These are phyloP conservation scores for Azolla pinnata DNA, from an alignment of 75 land plant genomes.

Conservation along the genomic window DNA sequence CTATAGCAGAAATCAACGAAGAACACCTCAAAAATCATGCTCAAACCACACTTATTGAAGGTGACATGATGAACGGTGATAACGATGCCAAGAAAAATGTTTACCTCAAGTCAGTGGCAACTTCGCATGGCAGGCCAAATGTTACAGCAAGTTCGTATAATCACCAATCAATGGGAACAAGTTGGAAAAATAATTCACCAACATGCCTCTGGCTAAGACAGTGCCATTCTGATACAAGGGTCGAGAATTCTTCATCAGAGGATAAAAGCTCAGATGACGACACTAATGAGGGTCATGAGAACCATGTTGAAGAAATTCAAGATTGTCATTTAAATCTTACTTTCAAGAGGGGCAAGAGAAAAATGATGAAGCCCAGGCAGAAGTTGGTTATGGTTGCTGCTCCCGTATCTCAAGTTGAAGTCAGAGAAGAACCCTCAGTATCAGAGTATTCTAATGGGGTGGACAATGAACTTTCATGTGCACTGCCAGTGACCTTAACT, in stretches of 20 bases:
- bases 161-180: background rate
- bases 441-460: background rate
- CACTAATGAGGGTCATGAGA: background rate
- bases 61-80: no score
- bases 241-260: background rate
- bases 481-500: background rate
- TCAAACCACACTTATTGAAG: no score
- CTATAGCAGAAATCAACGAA: no score
- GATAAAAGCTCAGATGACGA: background rate
- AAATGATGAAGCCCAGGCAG: background rate
- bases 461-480: background rate
- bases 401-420: background rate
- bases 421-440: background rate
- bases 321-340: background rate
- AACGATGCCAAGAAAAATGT: no score
- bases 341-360: slow-evolving; percentile 2
- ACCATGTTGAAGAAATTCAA: background rate
- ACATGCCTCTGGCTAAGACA: slow-evolving; percentile 7
- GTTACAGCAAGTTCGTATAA: background rate
- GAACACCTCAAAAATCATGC: no score
- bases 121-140: no score
- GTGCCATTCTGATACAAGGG: background rate
- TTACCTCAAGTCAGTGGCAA: no score
- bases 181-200: slow-evolving; percentile 5
- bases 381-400: background rate